Base-by-base conservation (phyloP, 192 early-diverging fungal species). In the Coemansia sp. region DNA sequence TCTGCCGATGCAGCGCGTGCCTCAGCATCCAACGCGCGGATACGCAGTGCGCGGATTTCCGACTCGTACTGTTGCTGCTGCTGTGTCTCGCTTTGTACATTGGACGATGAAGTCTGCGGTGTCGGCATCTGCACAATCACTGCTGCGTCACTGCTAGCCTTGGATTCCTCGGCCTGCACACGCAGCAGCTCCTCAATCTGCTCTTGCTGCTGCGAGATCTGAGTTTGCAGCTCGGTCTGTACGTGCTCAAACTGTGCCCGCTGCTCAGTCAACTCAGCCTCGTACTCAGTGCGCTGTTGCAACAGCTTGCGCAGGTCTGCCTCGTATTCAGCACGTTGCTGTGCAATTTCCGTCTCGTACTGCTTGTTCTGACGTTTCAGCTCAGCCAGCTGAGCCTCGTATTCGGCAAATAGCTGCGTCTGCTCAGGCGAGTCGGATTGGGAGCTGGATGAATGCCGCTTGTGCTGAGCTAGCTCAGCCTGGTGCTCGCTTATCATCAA, bases 101-200 rank as follows among this genome's bases (percentile, higher is more conserved):
- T 62, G 54, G 56, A 44, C 5, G 69, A 62, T 1, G 69, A 62
- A n/a, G 62, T 46, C 23, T 62, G 69, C 31, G 69, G 69, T 48
- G 69, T 65, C 58, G 64, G 42, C 23, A 71, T 53, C 62, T 60
- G 58, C 28, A 51, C 20, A 6, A 26, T 21, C 23, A 26, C 23
- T 26, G 23, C 23, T 26, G 23, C 23, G 23, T 26, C 23, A 4
- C 23, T 26, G 23, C 23, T 26, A 26, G 23, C 23, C 23, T 26
- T 26, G 23, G 23, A 26, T 26, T 26, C 23, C 23, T 26, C 23
- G 23, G 23, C 23, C 4, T 26, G 23, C 23, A 26, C 4, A 26
- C 4, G 23, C 40, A 16, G 14, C 6, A 45, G 43, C 21, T 2
- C 9, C 0, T 4, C 21, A 18, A 45, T n/a, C 21, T 45, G 18